These are phyloP conservation scores for Claviceps sp. DNA, from an alignment of 2,329 filamentous ascomycete genomes.

Conservation along the genomic window DNA sequence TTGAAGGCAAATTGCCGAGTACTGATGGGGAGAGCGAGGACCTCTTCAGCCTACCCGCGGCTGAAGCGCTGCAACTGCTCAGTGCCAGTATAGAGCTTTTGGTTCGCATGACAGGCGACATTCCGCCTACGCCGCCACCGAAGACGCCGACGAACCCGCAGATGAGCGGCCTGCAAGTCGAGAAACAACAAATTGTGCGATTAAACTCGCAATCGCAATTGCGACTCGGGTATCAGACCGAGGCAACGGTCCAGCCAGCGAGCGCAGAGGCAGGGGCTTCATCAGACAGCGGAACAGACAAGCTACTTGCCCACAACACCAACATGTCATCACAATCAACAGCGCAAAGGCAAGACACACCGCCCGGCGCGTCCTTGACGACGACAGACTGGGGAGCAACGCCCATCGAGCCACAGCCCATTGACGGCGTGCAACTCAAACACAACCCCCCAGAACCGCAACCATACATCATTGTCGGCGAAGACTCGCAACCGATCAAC, in stretches of 20 bases:
- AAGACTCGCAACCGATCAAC: conserved; percentile 57
- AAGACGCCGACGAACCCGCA: conserved; percentile 50
- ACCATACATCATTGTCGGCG: conserved; percentile 50
- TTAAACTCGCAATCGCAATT: conserved; percentile 44
- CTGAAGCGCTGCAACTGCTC: conserved; percentile 69
- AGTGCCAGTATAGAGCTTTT: conserved; percentile 57
- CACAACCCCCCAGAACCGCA: conserved; percentile 21
- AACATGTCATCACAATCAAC: conserved; percentile 15
- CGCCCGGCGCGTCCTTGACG: not conserved
- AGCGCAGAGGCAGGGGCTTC: not conserved
- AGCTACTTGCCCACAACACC: conserved; percentile 15
- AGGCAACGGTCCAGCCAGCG: conserved; percentile 12
- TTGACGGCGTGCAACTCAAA: conserved; percentile 44
- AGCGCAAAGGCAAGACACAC: conserved; percentile 5
- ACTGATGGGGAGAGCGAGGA: conserved; percentile 36
- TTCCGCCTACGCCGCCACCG: conserved; percentile 66
- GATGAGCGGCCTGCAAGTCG: conserved; percentile 48
- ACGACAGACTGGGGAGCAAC: not conserved
- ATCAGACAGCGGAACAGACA: conserved; percentile 4
- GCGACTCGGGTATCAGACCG: conserved; percentile 28
- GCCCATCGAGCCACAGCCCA: conserved; percentile 17
- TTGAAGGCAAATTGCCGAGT: conserved; percentile 12
- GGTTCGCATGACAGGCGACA: conserved; percentile 60
- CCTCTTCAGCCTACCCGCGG: conserved; percentile 58
- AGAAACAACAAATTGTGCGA: conserved; percentile 47